Evolutionary conservation across 805 yeast species (phyloP).

Genomic region (Wickerhamomyces pijperi): DNA sequence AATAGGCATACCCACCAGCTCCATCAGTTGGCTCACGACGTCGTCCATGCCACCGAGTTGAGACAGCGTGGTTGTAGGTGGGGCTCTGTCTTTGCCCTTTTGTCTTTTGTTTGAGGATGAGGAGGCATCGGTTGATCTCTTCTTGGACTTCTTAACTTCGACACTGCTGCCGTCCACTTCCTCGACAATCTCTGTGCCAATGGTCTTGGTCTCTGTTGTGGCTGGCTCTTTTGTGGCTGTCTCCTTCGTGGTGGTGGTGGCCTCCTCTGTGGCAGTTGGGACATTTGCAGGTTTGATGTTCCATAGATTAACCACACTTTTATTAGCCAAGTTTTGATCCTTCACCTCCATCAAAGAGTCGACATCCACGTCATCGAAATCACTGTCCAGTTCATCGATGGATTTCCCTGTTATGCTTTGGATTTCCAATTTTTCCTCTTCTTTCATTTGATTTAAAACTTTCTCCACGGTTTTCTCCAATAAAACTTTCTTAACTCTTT

Average conservation of each 20-base stretch:
- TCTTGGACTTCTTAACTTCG: conserved; percentile 31
- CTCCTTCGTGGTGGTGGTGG: not conserved
- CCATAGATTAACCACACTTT: conserved; percentile 70
- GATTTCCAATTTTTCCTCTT: conserved; percentile 49
- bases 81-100: conserved; percentile 47
- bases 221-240: conserved; percentile 1
- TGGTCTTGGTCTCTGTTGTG: conserved; percentile 3
- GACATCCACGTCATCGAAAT: conserved; percentile 23
- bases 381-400: conserved; percentile 24
- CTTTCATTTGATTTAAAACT: conserved; percentile 41
- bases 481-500: conserved; percentile 54
- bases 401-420: conserved; percentile 15
- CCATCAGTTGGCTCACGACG: conserved; percentile 79
- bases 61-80: conserved; percentile 57
- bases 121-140: conserved; percentile 36
- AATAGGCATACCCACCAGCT: conserved; percentile 83
- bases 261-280: conserved; percentile 3
- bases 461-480: conserved; percentile 56
- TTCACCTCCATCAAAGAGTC: conserved; percentile 52
- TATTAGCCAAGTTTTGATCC: conserved; percentile 64
- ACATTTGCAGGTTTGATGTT: conserved; percentile 19
- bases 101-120: conserved; percentile 24
- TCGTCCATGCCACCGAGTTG: conserved; percentile 85
- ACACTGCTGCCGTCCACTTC: conserved; percentile 6
- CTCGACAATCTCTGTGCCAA: conserved; percentile 7